Conservation (phyloP, 768 basidiomycete genomes). For the Paxillus rubicundulus region DNA sequence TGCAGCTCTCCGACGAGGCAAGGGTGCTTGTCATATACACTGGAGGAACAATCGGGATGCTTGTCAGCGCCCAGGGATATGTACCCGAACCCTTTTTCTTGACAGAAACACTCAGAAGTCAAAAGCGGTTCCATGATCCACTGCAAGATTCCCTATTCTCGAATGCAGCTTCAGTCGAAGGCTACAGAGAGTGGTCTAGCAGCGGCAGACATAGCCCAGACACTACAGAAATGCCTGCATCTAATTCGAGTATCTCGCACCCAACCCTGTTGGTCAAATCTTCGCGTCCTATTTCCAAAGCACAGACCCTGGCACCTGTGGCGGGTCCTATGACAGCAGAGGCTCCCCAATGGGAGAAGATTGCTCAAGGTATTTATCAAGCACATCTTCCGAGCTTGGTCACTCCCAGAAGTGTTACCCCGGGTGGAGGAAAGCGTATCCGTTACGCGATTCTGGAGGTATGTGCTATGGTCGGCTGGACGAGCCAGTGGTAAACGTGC, state of each 20-base stretch:
- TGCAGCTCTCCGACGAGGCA: conserved; percentile 70
- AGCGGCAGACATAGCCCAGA: conserved; percentile 57
- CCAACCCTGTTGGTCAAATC: conserved; percentile 62
- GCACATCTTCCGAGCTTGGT: conserved; percentile 72
- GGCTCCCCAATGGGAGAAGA: conserved; percentile 40
- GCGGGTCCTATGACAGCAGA: conserved; percentile 24
- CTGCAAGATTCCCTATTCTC: conserved; percentile 84
- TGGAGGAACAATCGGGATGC: conserved; percentile 89
- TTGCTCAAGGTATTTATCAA: conserved; percentile 68
- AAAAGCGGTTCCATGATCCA: conserved; percentile 91
- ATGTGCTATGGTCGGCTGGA: conserved; percentile 7
- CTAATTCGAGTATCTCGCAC: conserved; percentile 20
- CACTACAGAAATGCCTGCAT: conserved; percentile 8
- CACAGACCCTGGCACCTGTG: conserved; percentile 36
- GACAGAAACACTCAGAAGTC: conserved; percentile 77
- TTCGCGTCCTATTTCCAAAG: conserved; percentile 59
- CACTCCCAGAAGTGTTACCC: conserved; percentile 67
- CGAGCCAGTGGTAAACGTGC: conserved; percentile 1
- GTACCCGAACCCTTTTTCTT: conserved; percentile 86
- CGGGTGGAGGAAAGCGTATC: conserved; percentile 66
- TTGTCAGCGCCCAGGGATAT: conserved; percentile 71
- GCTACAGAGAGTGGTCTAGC: conserved; percentile 73
- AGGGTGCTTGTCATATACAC: conserved; percentile 88
- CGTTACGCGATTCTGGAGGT: conserved; percentile 87
- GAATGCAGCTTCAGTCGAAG: conserved; percentile 72